Base-by-base conservation (phyloP, 495 filamentous ascomycete genomes). In the Collariella sp. region DNA sequence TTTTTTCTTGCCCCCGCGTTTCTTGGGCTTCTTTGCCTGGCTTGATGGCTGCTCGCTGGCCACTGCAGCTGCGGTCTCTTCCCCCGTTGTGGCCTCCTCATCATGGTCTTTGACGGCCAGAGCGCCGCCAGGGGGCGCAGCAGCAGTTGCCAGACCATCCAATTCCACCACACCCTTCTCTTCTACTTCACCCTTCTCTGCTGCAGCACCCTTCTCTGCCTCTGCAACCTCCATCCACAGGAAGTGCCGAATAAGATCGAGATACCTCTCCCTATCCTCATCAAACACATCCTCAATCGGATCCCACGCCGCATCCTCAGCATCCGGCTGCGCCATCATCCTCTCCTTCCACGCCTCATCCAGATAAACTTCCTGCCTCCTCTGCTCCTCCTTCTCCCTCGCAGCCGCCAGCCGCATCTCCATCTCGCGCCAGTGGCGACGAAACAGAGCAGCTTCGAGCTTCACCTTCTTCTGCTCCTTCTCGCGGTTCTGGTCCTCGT, bases 401-500 rank as follows among this genome's bases (percentile, higher is more conserved):
- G 65, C 44, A 11, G 64, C 59, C 15, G 58, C 60, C 69, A n/a
- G n/a, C n/a, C n/a, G n/a, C n/a, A n/a, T n/a, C n/a, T n/a, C n/a
- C n/a, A n/a, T n/a, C n/a, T n/a, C n/a, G n/a, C n/a, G n/a, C n/a
- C n/a, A n/a, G n/a, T n/a, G n/a, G n/a, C n/a, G n/a, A n/a, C n/a
- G n/a, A n/a, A n/a, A n/a, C n/a, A n/a, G n/a, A n/a, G n/a, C n/a
- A n/a, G n/a, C n/a, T n/a, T n/a, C n/a, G n/a, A n/a, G n/a, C n/a
- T n/a, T n/a, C n/a, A n/a, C n/a, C n/a, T n/a, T n/a, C n/a, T n/a
- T n/a, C n/a, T n/a, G n/a, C n/a, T n/a, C n/a, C n/a, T n/a, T n/a
- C n/a, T n/a, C n/a, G n/a, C n/a, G n/a, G n/a, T n/a, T 31, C 16
- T 62, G 53, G 47, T 79, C 79, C 53, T 77, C 72, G 19, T 71